Evolutionary conservation across 2,329 filamentous ascomycete genomes (phyloP).

Genomic region (Cytospora chrysosperma): DNA sequence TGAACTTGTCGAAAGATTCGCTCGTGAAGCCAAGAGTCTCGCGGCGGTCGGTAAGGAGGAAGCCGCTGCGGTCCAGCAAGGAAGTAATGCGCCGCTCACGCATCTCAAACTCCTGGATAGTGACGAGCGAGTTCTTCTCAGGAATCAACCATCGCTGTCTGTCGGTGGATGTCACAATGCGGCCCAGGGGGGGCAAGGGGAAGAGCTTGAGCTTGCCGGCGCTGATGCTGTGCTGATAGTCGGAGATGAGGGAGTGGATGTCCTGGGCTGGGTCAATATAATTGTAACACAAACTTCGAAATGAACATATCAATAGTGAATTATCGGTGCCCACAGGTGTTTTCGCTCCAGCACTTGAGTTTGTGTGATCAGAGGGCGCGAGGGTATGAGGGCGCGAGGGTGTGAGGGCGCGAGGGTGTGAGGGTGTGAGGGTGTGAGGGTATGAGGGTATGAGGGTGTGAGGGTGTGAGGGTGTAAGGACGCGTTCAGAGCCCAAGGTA

Average conservation of each 20-base stretch:
- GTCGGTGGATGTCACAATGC: slow-evolving; percentile 14
- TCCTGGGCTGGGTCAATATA: not conserved
- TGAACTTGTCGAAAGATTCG: slow-evolving; percentile 11
- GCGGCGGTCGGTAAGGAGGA: slow-evolving; percentile 13
- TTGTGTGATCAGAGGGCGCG: not conserved
- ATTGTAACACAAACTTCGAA: not conserved
- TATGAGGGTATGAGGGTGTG: too few species aligned
- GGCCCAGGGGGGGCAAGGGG: not conserved
- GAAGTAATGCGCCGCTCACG: slow-evolving; percentile 18
- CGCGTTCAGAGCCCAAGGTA: not conserved
- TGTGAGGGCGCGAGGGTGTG: too few species aligned
- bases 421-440: too few species aligned
- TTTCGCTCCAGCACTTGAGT: too few species aligned
- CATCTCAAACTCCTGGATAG: slow-evolving; percentile 16
- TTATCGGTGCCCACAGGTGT: too few species aligned
- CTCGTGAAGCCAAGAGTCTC: slow-evolving; percentile 4
- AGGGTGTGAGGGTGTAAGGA: too few species aligned
- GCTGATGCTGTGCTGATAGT: slow-evolving; percentile 14
- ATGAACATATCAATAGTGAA: not conserved
- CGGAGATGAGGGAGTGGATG: slow-evolving; percentile 1
- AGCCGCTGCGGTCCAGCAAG: slow-evolving; percentile 17
- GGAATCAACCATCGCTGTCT: slow-evolving; percentile 7
- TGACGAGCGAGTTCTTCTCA: slow-evolving; percentile 10
- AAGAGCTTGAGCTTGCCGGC: slow-evolving; percentile 13
- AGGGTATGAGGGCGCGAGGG: too few species aligned